Conservation (phyloP, 345 rosid species). For the Murraya paniculata region DNA sequence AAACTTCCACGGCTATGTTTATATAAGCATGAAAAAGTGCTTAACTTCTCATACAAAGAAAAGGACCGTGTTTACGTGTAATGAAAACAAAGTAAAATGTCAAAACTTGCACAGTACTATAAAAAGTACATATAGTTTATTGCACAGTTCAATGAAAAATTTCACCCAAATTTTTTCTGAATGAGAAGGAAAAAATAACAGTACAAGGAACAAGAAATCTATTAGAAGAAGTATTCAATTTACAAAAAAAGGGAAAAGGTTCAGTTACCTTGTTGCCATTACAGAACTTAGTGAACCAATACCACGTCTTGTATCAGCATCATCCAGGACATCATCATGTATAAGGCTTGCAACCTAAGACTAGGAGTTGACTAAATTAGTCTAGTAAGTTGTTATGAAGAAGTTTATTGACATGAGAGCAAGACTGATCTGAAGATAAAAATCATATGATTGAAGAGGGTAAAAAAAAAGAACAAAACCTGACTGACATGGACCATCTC, state of each 20-base stretch:
- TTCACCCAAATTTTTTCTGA: background rate
- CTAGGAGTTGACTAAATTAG: background rate
- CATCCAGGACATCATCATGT: slow-evolving; percentile 95
- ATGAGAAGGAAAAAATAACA: background rate
- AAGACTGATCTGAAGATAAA: background rate
- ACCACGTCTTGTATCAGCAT: slow-evolving; percentile 89
- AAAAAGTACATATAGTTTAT: background rate
- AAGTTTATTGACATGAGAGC: background rate
- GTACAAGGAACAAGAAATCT: background rate
- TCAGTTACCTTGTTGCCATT: slow-evolving; percentile 75
- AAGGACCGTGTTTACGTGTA: background rate
- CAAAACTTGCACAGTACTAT: background rate
- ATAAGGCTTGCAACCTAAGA: slow-evolving; percentile 85
- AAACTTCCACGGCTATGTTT: background rate
- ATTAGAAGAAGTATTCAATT: background rate
- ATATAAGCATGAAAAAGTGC: background rate
- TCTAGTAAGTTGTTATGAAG: slow-evolving; percentile 7
- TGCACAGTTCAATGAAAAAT: background rate
- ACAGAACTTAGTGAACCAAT: slow-evolving; percentile 78
- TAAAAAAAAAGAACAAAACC: background rate
- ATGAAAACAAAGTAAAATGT: background rate
- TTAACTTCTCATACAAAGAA: background rate
- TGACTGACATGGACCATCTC: slow-evolving; percentile 91
- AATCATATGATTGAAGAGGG: background rate
- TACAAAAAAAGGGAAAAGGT: background rate